A percentile compares a stretch with the other conserved stretches of the same genome.
phyloP scores from a whole-genome alignment of 495 filamentous ascomycete species.

The Talaromyces ruber region DNA sequence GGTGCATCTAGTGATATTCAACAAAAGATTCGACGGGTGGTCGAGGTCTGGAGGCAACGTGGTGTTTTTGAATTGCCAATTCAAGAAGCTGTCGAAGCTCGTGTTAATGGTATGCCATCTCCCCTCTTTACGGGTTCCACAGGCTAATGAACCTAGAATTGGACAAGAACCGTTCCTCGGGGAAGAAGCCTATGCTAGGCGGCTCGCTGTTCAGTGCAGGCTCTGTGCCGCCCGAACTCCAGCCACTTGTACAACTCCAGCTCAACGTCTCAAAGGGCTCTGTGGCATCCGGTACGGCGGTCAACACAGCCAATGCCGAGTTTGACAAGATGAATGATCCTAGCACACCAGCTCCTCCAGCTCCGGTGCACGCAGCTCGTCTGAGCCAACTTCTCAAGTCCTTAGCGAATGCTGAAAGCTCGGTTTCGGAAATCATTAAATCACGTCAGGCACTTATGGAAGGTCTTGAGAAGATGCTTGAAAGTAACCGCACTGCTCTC shows the following conservation, averaged over 20 bases:
- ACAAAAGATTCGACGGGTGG: constrained; percentile 74
- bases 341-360: constrained; percentile 52
- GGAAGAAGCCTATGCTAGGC: constrained; percentile 57
- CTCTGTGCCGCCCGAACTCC: constrained; percentile 66
- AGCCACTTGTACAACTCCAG: constrained; percentile 62
- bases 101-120: constrained; percentile 58
- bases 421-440: constrained; percentile 83
- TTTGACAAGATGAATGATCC: constrained; percentile 75
- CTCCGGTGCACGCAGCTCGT: constrained; percentile 86
- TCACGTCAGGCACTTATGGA: constrained; percentile 68
- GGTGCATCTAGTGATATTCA: constrained; percentile 77
- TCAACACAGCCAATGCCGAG: constrained; percentile 64
- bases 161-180: constrained; percentile 62
- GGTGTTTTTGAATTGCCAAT: constrained; percentile 75
- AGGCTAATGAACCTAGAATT: constrained; percentile 48
- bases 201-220: constrained; percentile 61
- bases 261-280: constrained; percentile 63
- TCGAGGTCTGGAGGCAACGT: constrained; percentile 89
- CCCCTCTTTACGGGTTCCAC: not conserved
- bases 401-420: constrained; percentile 83
- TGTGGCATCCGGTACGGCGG: constrained; percentile 48
- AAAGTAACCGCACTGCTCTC: constrained; percentile 61
- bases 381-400: constrained; percentile 79
- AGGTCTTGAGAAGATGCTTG: constrained; percentile 74
- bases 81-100: constrained; percentile 66